Evolutionary conservation across 441 rosid species (phyloP), one percentile per base, ranked within the genome.

Genomic region (Erodium chrysanthum): DNA sequence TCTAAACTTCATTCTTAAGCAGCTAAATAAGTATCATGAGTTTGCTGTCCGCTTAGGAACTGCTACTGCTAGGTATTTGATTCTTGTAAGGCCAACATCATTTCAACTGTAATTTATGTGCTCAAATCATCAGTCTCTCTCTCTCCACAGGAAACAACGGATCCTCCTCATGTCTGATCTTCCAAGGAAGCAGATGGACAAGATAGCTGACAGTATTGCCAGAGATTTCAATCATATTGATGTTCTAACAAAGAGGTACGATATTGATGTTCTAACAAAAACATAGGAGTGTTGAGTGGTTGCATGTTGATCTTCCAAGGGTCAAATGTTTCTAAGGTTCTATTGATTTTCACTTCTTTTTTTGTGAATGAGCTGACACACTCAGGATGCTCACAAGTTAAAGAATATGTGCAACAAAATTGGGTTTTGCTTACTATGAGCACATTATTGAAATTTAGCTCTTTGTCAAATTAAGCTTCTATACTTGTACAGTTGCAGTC

Each of bases 141-240:
- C 64, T 23, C 31, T 59, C 42, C 73, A 65, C 72, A 93, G 97
- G 93, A 84, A 77, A 85, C 98, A 93, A 80, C 85, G 93, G 79
- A 88, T 93, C 81, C 92, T 93, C 82, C 90, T 93, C 68, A 81
- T 93, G 96, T 84, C 96, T 69, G 98, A 93, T 81, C 85, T 88
- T 76, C 98, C 98, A 21, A 83, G 98, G 84, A 93, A 89, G 81
- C 96, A 93, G 80, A 89, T 91, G 74, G 96, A 93, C 76, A 86
- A 79, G 85, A 66, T 89, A 44, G 92, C 93, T 74, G 98, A 93
- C 66, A 81, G 71, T 73, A 75, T 84, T 54, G 80, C 88, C 74
- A 93, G 77, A 80, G 98, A 93, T 80, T 87, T 89, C 68, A 79
- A 74, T 75, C 97, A 93, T 74, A 86, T 91, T 71, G 98, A 91